Base-by-base conservation (phyloP, 768 basidiomycete genomes). In the Auricularia sp. region DNA sequence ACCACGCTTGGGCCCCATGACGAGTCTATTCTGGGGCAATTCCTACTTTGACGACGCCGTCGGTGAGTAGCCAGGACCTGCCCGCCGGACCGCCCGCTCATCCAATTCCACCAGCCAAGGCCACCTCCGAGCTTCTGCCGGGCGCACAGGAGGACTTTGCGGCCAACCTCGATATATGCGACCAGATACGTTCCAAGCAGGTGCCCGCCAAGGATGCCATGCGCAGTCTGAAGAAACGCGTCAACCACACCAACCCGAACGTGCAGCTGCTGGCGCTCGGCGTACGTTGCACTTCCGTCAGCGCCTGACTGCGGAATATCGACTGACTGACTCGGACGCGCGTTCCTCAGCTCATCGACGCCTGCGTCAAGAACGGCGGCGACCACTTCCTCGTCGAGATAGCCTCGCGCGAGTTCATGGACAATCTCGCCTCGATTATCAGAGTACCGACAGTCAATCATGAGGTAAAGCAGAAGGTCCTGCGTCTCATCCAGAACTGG, bases 301-400 rank as follows among this genome's bases (percentile, higher is more conserved):
- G 35, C 8, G 36, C 35, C 56, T 61, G 36, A 60, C 44, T 64
- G 35, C 64, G 64, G 7, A 35, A 23, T 42, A 29, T 43, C 7
- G 7, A 35, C 23, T 42, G 34, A 47, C 7, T 58, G 44, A 62
- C 62, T 68, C 70, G 18, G 39, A 64, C 62, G 60, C 53, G 64
- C 58, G 63, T 60, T 1, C 39, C 8, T 7, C 72, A 96, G 90
- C 80, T 98, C 61, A 86, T 90, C 59, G 97, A 98, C 74, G 81
- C 87, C 8, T 94, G 92, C 71, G 83, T 98, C 74, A 99, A 99
- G 86, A 99, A 99, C 71, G 93, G 93, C 10, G 97, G 97, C 0
- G 93, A 98, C 68, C 84, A 87, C 54, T 98, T 99, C 71, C 77
- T 98, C 61, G 74, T 74, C 2, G 93, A 97, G 72, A 75, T 96